Base-by-base conservation (phyloP, 1,284 basidiomycete genomes). In the Trichosporon faecale region DNA sequence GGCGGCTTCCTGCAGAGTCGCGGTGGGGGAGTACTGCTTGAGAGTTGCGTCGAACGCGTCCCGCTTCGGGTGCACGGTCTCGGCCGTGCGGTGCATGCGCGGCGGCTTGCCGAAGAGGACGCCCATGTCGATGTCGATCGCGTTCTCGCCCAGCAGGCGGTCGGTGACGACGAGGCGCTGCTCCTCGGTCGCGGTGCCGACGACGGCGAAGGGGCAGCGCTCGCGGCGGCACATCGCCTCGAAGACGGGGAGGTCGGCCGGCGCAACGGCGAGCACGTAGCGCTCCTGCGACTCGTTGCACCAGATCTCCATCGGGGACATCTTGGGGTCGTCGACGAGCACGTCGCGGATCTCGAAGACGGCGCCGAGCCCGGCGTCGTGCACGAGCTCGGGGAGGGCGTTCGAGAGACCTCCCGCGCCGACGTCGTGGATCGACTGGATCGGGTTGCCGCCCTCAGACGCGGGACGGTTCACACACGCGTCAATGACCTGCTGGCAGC, bases 251-350 rank as follows among this genome's bases (percentile, higher is more conserved):
- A 86, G 77, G 18, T 85, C 82, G 18, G 89, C 87, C 3, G 89
- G 88, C 0, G 88, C 87, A 71, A 97, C 88, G 18, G 94, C 97
- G 35, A 99, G 88, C 37, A 99, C 97, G 80, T 99, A 99, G 60
- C 97, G 90, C 81, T 99, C 96, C 85, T 99, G 96, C 74, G 91
- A 93, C 85, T 99, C 97, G 84, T 99, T 99, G 84, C 97, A 99
- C 96, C 96, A 99, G 72, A 99, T 98, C 85, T 98, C 96, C 95
- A 99, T 98, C 0, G 96, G 97, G 9, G 93, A 95, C 93, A 99
- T 94, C 63, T 91, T 90, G 35, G 88, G 87, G 82, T 99, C 97
- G 46, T 94, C 96, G 61, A 98, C 89, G 29, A 93, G 88, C 8
- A 99, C 90, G 76, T 98, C 92, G 21, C 96, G 87, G 77, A 99